Conservation (phyloP, 768 basidiomycete species). For the Pulveroboletus frians region DNA sequence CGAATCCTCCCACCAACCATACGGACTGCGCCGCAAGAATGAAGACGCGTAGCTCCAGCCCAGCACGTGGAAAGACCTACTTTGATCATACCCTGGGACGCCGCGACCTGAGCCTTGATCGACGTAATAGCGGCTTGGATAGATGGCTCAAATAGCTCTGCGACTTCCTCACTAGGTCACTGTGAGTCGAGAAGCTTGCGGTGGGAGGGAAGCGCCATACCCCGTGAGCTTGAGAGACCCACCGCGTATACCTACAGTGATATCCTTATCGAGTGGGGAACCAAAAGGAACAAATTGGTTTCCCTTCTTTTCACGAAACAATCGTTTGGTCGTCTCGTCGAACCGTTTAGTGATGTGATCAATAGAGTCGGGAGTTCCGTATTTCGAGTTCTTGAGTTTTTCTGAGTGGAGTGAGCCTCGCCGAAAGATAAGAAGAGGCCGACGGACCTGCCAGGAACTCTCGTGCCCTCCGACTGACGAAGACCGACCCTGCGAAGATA, state of each 20-base stretch:
- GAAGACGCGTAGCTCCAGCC: constrained; percentile 3
- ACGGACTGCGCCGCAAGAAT: constrained; percentile 48
- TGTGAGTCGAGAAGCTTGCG: constrained; percentile 1
- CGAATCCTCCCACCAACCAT: constrained; percentile 80
- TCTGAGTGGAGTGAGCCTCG: constrained; percentile 36
- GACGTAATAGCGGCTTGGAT: constrained; percentile 66
- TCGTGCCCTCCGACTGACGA: constrained; percentile 70
- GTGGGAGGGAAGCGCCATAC: constrained; percentile 35
- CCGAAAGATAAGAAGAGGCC: background rate
- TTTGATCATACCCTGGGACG: constrained; percentile 62
- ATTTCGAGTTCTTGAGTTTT: constrained; percentile 68
- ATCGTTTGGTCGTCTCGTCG: constrained; percentile 77
- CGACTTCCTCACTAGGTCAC: constrained; percentile 42
- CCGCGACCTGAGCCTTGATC: constrained; percentile 67
- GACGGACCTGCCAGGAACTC: constrained; percentile 62
- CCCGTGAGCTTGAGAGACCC: constrained; percentile 71
- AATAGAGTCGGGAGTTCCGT: constrained; percentile 63
- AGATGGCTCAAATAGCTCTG: constrained; percentile 74
- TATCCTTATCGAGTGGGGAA: constrained; percentile 72
- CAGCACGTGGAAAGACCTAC: constrained; percentile 29
- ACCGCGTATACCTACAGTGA: constrained; percentile 59
- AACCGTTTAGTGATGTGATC: constrained; percentile 79
- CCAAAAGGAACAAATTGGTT: constrained; percentile 73
- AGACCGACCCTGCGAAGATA: constrained; percentile 79
- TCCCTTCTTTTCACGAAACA: constrained; percentile 66